Evolutionary conservation across 2,329 filamentous ascomycete genomes (phyloP).

Genomic region (Alternaria sp.): DNA sequence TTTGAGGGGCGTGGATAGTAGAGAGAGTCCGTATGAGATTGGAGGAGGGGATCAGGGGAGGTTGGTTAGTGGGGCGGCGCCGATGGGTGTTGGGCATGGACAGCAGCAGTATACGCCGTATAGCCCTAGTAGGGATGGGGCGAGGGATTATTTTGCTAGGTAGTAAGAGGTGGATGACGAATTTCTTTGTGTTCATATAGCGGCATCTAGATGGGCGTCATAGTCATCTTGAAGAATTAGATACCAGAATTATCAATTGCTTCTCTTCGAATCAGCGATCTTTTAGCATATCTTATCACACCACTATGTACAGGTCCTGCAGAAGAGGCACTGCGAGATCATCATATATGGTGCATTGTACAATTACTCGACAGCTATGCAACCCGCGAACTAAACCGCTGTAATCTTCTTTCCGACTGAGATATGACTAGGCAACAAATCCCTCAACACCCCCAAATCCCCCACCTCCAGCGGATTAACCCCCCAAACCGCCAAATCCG

Average conservation of each 20-base stretch:
- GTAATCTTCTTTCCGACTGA: no score
- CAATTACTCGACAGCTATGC: no score
- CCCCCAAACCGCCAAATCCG: not conserved
- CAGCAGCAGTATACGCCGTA: slow-evolving; percentile 34
- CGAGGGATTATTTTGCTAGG: slow-evolving; percentile 30
- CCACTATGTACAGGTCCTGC: no score
- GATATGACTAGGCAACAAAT: not conserved
- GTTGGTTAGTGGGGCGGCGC: slow-evolving; percentile 40
- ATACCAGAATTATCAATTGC: no score
- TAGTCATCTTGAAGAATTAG: no score
- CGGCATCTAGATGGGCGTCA: not conserved
- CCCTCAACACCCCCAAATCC: not conserved
- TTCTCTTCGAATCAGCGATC: no score
- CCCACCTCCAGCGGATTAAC: not conserved
- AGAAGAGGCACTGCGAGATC: no score
- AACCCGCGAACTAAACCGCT: no score
- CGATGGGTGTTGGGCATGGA: slow-evolving; percentile 33
- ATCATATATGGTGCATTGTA: no score
- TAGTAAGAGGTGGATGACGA: not conserved
- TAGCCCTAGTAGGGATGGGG: slow-evolving; percentile 28
- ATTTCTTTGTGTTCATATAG: no score
- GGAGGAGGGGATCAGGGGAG: slow-evolving; percentile 28
- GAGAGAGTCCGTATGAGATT: slow-evolving; percentile 32
- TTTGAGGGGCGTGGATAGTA: slow-evolving; percentile 29
- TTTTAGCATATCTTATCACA: no score